Evolutionary conservation across 2,329 filamentous ascomycete species (phyloP).

Genomic region (Elsinoe perseae): DNA sequence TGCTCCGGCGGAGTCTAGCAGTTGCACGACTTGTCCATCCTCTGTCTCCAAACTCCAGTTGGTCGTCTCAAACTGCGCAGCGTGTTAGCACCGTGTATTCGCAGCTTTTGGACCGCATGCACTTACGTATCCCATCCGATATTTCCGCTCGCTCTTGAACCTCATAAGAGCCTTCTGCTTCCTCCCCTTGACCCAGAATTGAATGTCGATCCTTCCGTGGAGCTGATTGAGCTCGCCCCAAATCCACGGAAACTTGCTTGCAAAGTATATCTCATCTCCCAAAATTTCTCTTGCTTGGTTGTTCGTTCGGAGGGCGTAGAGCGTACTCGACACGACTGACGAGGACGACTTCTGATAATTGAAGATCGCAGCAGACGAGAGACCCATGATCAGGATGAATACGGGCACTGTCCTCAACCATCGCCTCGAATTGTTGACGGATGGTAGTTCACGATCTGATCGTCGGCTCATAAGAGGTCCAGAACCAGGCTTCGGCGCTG

Average conservation of each 20-base stretch:
- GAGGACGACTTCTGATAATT: slow-evolving; percentile 97
- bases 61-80: slow-evolving; percentile 67
- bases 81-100: slow-evolving; percentile 17
- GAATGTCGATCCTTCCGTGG: slow-evolving; percentile 81
- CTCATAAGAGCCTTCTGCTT: slow-evolving; percentile 63
- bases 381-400: slow-evolving; percentile 65
- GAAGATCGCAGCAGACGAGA: slow-evolving; percentile 80
- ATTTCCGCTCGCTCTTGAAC: slow-evolving; percentile 68
- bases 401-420: slow-evolving; percentile 62
- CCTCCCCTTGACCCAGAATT: slow-evolving; percentile 77
- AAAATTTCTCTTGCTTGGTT: slow-evolving; percentile 65
- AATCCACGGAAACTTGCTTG: slow-evolving; percentile 43
- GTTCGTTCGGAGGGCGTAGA: slow-evolving; percentile 85
- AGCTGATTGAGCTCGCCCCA: slow-evolving; percentile 76
- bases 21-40: slow-evolving; percentile 60
- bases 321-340: slow-evolving; percentile 69
- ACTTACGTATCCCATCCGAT: slow-evolving; percentile 52
- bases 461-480: slow-evolving; percentile 47
- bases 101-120: not conserved
- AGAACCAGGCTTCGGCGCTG: slow-evolving; percentile 43
- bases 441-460: slow-evolving; percentile 46
- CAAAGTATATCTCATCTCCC: slow-evolving; percentile 59
- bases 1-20: slow-evolving; percentile 57
- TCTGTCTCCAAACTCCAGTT: slow-evolving; percentile 78
- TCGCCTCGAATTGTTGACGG: slow-evolving; percentile 30